Conservation (phyloP, 2,329 filamentous ascomycete species). For the Diaporthe australafricana region DNA sequence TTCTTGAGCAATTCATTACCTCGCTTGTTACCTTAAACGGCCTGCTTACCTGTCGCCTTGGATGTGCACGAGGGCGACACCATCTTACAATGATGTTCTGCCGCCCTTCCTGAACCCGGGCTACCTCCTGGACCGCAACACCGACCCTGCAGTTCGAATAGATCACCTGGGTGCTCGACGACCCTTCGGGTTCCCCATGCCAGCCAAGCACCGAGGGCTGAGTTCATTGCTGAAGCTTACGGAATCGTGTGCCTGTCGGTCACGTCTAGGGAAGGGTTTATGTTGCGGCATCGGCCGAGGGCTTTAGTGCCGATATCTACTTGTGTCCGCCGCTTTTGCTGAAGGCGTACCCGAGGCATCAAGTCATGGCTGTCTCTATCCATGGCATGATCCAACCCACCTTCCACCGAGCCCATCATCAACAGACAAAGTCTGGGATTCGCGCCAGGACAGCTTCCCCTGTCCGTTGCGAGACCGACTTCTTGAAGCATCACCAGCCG, state of each 20-base stretch:
- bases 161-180: not conserved
- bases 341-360: not conserved
- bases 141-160: not conserved
- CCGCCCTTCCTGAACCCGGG: not conserved
- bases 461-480: not conserved
- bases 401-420: not conserved
- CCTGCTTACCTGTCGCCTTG: not conserved
- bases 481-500: not conserved
- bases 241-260: not conserved
- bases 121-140: not conserved
- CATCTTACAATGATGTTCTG: conserved; percentile 1
- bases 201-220: not conserved
- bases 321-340: not conserved
- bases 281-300: conserved; percentile 1
- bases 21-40: not conserved
- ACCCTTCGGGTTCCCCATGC: not conserved
- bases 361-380: conserved; percentile 14
- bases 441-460: not conserved
- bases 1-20: not conserved
- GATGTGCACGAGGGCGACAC: conserved; percentile 4
- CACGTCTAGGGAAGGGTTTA: not conserved
- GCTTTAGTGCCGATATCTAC: not conserved
- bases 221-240: not conserved
- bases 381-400: not conserved
- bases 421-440: not conserved